Conservation (phyloP, 1,139 yeast genomes). For the Yarrowia galli region DNA sequence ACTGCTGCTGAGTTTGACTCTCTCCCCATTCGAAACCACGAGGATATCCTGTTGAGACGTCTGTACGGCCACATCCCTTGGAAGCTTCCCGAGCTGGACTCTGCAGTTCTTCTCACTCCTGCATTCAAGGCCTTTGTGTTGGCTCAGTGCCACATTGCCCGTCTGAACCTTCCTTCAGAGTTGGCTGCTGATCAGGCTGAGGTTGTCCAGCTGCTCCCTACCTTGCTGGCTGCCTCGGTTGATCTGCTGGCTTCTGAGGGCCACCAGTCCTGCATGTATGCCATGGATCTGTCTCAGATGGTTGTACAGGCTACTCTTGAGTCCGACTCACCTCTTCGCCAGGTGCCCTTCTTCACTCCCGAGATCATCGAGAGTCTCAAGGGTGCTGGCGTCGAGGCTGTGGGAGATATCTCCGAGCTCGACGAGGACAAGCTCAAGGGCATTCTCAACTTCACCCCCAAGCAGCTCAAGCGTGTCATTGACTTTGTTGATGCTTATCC, state of each 20-base stretch:
- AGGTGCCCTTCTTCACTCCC: slow-evolving; percentile 72
- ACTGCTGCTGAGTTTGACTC: slow-evolving; percentile 73
- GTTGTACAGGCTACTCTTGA: slow-evolving; percentile 88
- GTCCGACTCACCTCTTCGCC: slow-evolving; percentile 77
- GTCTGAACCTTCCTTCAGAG: slow-evolving; percentile 67
- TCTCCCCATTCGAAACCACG: slow-evolving; percentile 68
- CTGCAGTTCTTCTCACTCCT: slow-evolving; percentile 41
- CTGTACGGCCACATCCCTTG: slow-evolving; percentile 70
- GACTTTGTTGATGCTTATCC: slow-evolving; percentile 91
- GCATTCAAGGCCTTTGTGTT: slow-evolving; percentile 72
- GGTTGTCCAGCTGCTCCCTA: slow-evolving; percentile 60
- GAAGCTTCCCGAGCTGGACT: slow-evolving; percentile 52
- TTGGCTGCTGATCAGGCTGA: slow-evolving; percentile 62
- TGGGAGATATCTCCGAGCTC: slow-evolving; percentile 83
- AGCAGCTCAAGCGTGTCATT: slow-evolving; percentile 57
- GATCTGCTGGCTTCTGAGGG: slow-evolving; percentile 87
- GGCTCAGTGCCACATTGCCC: slow-evolving; percentile 80
- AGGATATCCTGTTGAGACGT: slow-evolving; percentile 57
- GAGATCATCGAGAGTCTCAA: slow-evolving; percentile 66
- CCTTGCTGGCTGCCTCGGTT: slow-evolving; percentile 68
- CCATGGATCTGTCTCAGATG: slow-evolving; percentile 92
- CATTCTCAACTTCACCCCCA: slow-evolving; percentile 35
- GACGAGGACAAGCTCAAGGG: slow-evolving; percentile 65
- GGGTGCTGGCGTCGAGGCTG: slow-evolving; percentile 65
- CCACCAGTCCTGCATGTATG: slow-evolving; percentile 73